phyloP scores from a whole-genome alignment of 2,329 filamentous ascomycete genomes.

The Fusarium liriodendri region DNA sequence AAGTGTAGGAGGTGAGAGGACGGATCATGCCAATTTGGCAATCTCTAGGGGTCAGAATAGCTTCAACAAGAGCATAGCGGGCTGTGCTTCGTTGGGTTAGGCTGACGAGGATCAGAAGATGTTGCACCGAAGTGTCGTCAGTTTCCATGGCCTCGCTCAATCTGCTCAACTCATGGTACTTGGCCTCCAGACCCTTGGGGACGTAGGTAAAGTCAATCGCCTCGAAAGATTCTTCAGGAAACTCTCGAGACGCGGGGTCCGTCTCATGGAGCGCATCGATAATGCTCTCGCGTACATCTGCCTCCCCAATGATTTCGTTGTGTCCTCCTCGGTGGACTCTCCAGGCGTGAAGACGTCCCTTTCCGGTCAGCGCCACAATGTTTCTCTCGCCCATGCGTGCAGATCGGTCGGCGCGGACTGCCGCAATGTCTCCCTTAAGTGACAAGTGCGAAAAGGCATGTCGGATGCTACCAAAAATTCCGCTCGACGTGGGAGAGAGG shows the following conservation, averaged over 20 bases:
- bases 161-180: constrained; percentile 62
- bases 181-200: constrained; percentile 62
- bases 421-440: constrained; percentile 81
- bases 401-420: constrained; percentile 79
- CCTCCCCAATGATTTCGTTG: constrained; percentile 77
- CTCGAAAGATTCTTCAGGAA: constrained; percentile 71
- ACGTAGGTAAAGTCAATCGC: constrained; percentile 84
- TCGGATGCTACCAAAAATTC: constrained; percentile 85
- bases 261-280: constrained; percentile 69
- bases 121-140: constrained; percentile 64
- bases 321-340: constrained; percentile 89
- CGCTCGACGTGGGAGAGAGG: constrained; percentile 65
- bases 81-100: constrained; percentile 63
- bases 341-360: constrained; percentile 86
- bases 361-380: constrained; percentile 81
- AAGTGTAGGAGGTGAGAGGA: constrained; percentile 73
- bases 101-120: constrained; percentile 71
- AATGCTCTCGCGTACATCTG: constrained; percentile 76
- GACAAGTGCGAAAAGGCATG: constrained; percentile 77
- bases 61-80: constrained; percentile 81
- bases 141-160: constrained; percentile 62
- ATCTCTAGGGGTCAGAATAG: constrained; percentile 67
- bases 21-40: constrained; percentile 74
- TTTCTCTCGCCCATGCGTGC: constrained; percentile 84
- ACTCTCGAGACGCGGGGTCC: constrained; percentile 59